Evolutionary conservation across 371 early-diverging fungal species (phyloP).

Genomic region (Syncephalis plumigaleata): DNA sequence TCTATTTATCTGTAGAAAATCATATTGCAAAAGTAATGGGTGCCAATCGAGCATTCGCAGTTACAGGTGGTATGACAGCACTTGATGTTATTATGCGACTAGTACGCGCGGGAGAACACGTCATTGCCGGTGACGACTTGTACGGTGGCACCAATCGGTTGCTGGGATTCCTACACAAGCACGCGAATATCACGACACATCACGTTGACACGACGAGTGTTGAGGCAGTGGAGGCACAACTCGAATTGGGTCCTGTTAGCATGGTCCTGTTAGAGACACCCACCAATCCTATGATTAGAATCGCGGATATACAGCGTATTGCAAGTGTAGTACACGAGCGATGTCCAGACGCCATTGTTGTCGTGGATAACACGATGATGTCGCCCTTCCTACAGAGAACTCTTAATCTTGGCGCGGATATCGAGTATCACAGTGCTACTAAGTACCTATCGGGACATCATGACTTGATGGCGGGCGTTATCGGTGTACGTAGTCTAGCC

Average conservation of each 20-base stretch:
- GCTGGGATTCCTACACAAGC: conserved; percentile 44
- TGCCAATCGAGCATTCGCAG: conserved; percentile 55
- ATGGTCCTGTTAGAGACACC: conserved; percentile 75
- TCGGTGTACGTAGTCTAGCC: conserved; percentile 43
- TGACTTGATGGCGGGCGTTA: conserved; percentile 83
- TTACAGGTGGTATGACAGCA: conserved; percentile 81
- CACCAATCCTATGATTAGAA: conserved; percentile 76
- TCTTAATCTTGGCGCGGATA: conserved; percentile 75
- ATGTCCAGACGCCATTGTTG: conserved; percentile 58
- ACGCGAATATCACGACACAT: conserved; percentile 55
- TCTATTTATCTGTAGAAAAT: conserved; percentile 27
- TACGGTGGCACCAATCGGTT: conserved; percentile 83
- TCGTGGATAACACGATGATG: conserved; percentile 93
- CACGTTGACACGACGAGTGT: conserved; percentile 67
- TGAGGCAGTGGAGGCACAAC: conserved; percentile 29
- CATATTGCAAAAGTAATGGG: conserved; percentile 76
- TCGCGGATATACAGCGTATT: conserved; percentile 65
- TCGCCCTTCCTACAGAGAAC: conserved; percentile 73
- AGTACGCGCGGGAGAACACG: conserved; percentile 59
- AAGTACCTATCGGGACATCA: conserved; percentile 88
- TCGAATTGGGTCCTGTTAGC: conserved; percentile 57
- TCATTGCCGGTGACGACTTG: conserved; percentile 78
- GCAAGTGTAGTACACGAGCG: conserved; percentile 39
- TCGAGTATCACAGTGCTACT: conserved; percentile 74
- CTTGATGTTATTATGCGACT: conserved; percentile 68